phyloP scores from a whole-genome alignment of 2,329 filamentous ascomycete species.

The Penicillium concentricum region DNA sequence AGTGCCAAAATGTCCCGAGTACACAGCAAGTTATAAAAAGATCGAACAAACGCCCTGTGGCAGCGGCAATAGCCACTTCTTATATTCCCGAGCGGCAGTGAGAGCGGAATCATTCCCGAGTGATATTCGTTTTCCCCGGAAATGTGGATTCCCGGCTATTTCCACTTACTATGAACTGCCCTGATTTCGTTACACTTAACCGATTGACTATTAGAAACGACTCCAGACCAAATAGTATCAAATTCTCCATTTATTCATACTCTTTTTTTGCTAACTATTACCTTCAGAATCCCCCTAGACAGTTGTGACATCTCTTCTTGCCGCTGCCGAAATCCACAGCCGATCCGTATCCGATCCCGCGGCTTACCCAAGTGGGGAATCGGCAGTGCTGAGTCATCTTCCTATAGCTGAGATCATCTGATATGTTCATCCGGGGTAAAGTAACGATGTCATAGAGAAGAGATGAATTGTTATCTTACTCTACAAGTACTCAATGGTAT shows the following conservation, averaged over 20 bases:
- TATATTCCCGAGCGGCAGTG: conserved; percentile 16
- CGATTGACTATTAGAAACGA: not conserved
- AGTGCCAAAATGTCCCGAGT: not conserved
- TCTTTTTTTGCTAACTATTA: conserved; percentile 1
- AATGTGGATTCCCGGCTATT: conserved; percentile 7
- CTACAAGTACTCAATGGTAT: conserved; percentile 20
- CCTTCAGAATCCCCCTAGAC: not conserved
- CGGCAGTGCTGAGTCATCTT: conserved; percentile 3
- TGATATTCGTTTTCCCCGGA: conserved; percentile 15
- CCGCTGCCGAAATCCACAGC: conserved; percentile 17
- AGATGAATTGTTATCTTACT: conserved; percentile 7
- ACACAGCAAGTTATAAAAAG: not conserved
- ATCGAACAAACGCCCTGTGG: not conserved
- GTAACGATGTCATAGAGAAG: not conserved
- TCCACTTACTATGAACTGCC: not conserved
- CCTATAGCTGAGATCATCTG: not conserved
- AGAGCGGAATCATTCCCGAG: conserved; percentile 13
- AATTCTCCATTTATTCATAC: not conserved
- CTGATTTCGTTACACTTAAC: not conserved
- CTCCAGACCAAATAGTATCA: not conserved
- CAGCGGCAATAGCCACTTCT: conserved; percentile 7
- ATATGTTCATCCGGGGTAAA: not conserved
- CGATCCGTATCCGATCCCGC: conserved; percentile 26
- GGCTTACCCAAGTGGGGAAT: not conserved
- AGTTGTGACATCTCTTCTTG: not conserved